phyloP scores from a whole-genome alignment of 306 rosid genomes.

The Datisca glomerata region DNA sequence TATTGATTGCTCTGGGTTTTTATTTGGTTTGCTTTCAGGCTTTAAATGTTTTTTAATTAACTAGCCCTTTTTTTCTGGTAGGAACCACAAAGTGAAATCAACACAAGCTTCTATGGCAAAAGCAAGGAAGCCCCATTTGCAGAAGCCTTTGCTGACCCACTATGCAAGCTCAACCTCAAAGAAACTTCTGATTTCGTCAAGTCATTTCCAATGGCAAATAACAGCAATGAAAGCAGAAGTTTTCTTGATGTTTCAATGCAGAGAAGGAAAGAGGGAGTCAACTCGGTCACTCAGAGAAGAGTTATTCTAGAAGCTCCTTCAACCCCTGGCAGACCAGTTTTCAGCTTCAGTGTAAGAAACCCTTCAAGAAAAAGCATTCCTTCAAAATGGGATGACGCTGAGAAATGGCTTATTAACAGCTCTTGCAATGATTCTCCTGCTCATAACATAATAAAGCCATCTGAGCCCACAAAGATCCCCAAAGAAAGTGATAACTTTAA shows the following conservation, averaged over 20 bases:
- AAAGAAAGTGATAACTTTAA: constrained; percentile 36
- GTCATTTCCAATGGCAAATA: constrained; percentile 57
- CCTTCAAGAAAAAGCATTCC: constrained; percentile 68
- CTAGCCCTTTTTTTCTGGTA: constrained; percentile 10
- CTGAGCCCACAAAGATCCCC: constrained; percentile 30
- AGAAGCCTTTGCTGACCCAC: constrained; percentile 66
- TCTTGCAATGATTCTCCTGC: constrained; percentile 89
- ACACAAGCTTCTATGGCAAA: constrained; percentile 40
- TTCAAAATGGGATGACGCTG: constrained; percentile 99
- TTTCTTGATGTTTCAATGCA: constrained; percentile 34
- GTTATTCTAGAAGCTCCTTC: constrained; percentile 55
- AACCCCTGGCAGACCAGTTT: constrained; percentile 88
- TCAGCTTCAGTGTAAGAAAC: constrained; percentile 51
- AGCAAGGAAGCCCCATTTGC: constrained; percentile 53
- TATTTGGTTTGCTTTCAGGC: constrained; percentile 2
- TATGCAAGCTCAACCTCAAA: constrained; percentile 76
- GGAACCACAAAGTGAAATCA: constrained; percentile 43
- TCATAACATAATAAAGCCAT: constrained; percentile 35
- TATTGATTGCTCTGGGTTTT: not conserved
- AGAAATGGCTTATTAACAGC: constrained; percentile 80
- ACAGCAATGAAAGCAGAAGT: constrained; percentile 21
- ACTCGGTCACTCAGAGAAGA: constrained; percentile 36
- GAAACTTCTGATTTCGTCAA: constrained; percentile 97
- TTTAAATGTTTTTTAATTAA: not conserved
- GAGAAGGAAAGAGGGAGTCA: constrained; percentile 33